phyloP scores from a whole-genome alignment of 2,329 filamentous ascomycete species.

The Fusarium ramigenum region DNA sequence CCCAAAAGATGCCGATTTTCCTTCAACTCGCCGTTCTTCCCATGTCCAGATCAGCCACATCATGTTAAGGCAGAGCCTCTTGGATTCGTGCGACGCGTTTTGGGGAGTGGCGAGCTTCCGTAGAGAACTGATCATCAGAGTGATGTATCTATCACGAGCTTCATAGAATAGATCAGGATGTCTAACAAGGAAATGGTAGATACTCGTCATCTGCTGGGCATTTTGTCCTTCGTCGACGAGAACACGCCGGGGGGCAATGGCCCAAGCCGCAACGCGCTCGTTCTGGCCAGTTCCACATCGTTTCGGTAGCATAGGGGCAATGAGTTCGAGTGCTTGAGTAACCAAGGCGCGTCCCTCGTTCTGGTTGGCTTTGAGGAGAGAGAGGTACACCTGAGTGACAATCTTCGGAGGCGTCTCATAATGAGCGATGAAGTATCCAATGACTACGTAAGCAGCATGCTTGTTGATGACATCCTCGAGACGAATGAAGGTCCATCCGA shows the following conservation, averaged over 20 bases:
- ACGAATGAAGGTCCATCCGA: conserved; percentile 97
- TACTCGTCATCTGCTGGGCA: conserved; percentile 93
- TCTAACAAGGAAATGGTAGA: conserved; percentile 94
- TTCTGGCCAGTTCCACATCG: conserved; percentile 74
- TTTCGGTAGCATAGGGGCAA: conserved; percentile 93
- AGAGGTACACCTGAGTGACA: conserved; percentile 92
- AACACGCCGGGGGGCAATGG: conserved; percentile 88
- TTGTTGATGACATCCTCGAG: conserved; percentile 99
- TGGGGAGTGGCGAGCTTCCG: conserved; percentile 86
- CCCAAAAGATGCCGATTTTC: conserved; percentile 48
- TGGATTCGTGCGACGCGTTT: conserved; percentile 88
- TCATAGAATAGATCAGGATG: conserved; percentile 96
- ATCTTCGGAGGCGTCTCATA: conserved; percentile 98
- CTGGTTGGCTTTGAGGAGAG: conserved; percentile 89
- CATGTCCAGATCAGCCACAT: conserved; percentile 92
- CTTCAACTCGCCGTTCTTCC: conserved; percentile 84
- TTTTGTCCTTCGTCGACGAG: conserved; percentile 95
- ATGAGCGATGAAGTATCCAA: conserved; percentile 96
- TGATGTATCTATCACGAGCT: conserved; percentile 88
- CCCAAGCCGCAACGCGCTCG: conserved; percentile 85
- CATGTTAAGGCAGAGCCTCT: conserved; percentile 88
- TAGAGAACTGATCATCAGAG: conserved; percentile 87
- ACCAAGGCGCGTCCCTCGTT: conserved; percentile 93
- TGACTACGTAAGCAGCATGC: conserved; percentile 95
- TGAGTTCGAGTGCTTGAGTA: conserved; percentile 91